phyloP scores from a whole-genome alignment of 1,284 basidiomycete species.

The Cryptococcus depauperatus region DNA sequence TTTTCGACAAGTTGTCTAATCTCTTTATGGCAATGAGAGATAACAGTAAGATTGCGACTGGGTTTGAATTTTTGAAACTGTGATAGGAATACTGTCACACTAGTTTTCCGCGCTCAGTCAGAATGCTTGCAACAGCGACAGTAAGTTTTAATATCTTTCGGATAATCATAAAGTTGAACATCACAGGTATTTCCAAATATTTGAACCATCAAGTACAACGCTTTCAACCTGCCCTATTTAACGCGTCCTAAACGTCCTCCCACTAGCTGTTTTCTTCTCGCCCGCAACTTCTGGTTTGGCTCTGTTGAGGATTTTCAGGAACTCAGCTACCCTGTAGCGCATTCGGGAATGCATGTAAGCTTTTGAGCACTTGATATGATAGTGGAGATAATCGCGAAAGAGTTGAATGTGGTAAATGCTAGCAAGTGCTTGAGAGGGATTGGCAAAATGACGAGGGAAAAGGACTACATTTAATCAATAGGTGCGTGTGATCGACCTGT shows the following conservation, averaged over 20 bases:
- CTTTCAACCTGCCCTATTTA: constrained; percentile 9
- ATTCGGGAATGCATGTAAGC: constrained; percentile 99
- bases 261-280: constrained; percentile 82
- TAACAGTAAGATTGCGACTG: too few species aligned
- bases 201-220: constrained; percentile 4
- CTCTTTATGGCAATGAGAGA: too few species aligned
- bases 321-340: constrained; percentile 89
- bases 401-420: constrained; percentile 95
- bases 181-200: too few species aligned
- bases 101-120: too few species aligned
- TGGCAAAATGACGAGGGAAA: constrained; percentile 90
- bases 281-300: constrained; percentile 83
- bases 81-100: too few species aligned
- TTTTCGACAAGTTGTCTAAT: too few species aligned
- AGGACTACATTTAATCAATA: constrained; percentile 53
- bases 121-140: too few species aligned
- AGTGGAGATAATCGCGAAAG: constrained; percentile 97
- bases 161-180: too few species aligned
- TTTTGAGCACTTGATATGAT: constrained; percentile 98
- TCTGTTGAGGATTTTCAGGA: constrained; percentile 94
- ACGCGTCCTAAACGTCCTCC: constrained; percentile 41
- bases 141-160: too few species aligned
- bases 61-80: too few species aligned
- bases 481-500: too few species aligned
- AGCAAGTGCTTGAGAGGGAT: constrained; percentile 60